These are phyloP conservation scores for bread wheat (Triticum aestivum) DNA, from an alignment of 176 grass and related monocot genomes.

Conservation along the genomic window IWGSC_CS_RefSeq_v2.1 NC_057813.1:210400045-210400544, in stretches of 20 bases:
- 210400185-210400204: neutral
- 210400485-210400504: no score
- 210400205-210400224: neutral
- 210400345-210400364: neutral
- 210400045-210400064: neutral
- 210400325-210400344: slow-evolving; percentile 2
- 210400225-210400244: neutral
- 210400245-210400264: neutral
- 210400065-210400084: neutral
- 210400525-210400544: no score
- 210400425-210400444: no score
- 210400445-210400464: no score
- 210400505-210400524: no score
- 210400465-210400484: no score
- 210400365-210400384: neutral
- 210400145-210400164: neutral
- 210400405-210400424: neutral
- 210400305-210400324: neutral
- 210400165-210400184: neutral
- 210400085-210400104: neutral
- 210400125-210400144: neutral
- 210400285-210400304: neutral
- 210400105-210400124: neutral
- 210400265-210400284: neutral
- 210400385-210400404: neutral